phyloP scores from a whole-genome alignment of 148 eudicot genomes.

The Drosera capensis region DNA sequence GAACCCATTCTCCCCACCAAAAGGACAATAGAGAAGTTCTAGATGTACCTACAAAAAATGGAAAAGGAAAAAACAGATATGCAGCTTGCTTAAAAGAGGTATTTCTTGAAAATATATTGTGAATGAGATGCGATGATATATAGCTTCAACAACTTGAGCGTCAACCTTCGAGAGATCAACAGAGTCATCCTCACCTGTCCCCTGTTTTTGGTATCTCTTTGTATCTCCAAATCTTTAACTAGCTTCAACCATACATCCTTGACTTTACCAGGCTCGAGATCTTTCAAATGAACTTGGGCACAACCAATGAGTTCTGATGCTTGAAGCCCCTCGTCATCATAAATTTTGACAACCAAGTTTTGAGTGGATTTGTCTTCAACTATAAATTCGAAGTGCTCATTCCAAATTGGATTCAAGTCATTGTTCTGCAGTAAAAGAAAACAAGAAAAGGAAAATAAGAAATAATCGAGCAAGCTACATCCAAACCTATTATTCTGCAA shows the following conservation, averaged over 20 bases:
- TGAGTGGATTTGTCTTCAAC: conserved; percentile 90
- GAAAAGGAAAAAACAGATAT: conserved; percentile 2
- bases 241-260: conserved; percentile 87
- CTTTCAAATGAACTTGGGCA: conserved; percentile 57
- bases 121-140: too few species aligned
- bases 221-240: conserved; percentile 88
- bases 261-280: conserved; percentile 92
- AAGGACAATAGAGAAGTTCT: conserved; percentile 81
- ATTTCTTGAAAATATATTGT: too few species aligned
- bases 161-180: background rate
- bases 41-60: conserved; percentile 59
- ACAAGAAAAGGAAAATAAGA: conserved; percentile 1
- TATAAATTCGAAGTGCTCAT: conserved; percentile 84
- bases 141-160: background rate
- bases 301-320: conserved; percentile 79
- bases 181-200: conserved; percentile 55
- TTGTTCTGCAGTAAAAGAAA: conserved; percentile 35
- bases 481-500: too few species aligned
- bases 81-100: background rate
- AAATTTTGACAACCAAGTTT: conserved; percentile 70
- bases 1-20: conserved; percentile 39
- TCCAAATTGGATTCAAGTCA: conserved; percentile 92
- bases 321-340: conserved; percentile 93
- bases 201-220: conserved; percentile 82
- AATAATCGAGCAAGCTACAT: background rate